Percentiles rank a stretch among this genome's conserved stretches.
Evolutionary conservation across 352 stramenopile genomes (phyloP).

Genomic region (Pythium pyrilobum): DNA sequence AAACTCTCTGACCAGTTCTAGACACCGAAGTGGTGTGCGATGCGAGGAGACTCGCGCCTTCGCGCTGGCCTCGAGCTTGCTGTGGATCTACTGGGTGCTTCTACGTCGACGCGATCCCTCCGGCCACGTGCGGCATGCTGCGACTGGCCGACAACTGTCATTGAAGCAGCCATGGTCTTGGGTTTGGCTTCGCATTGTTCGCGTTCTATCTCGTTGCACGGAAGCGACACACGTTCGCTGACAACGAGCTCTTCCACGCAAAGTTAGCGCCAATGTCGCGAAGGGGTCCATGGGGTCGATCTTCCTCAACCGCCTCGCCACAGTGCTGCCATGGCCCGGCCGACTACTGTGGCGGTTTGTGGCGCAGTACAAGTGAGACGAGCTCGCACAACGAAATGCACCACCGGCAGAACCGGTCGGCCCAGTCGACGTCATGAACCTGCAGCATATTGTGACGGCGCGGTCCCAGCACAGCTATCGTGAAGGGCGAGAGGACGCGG

Average conservation of each 20-base stretch:
- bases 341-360: conserved; percentile 10
- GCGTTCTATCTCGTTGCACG: background rate
- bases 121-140: background rate
- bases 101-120: conserved; percentile 9
- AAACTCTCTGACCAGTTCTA: no score
- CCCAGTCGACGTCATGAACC: background rate
- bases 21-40: conserved; percentile 1
- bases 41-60: background rate
- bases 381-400: conserved; percentile 6
- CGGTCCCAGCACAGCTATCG: background rate
- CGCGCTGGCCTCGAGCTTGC: background rate
- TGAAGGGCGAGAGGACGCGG: no score
- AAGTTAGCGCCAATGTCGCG: background rate
- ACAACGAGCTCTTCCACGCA: background rate
- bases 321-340: conserved; percentile 3
- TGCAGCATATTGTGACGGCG: background rate
- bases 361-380: background rate
- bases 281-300: conserved; percentile 7
- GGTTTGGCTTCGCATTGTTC: background rate
- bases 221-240: background rate
- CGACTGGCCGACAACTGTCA: background rate
- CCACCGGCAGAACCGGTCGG: background rate
- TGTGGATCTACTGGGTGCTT: conserved; percentile 23
- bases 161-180: background rate
- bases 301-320: conserved; percentile 8